A percentile compares a stretch with the other conserved stretches of the same genome.
Evolutionary conservation across 257 asterid genomes (phyloP).

Genomic region (Nicotiana noctiflora): DNA sequence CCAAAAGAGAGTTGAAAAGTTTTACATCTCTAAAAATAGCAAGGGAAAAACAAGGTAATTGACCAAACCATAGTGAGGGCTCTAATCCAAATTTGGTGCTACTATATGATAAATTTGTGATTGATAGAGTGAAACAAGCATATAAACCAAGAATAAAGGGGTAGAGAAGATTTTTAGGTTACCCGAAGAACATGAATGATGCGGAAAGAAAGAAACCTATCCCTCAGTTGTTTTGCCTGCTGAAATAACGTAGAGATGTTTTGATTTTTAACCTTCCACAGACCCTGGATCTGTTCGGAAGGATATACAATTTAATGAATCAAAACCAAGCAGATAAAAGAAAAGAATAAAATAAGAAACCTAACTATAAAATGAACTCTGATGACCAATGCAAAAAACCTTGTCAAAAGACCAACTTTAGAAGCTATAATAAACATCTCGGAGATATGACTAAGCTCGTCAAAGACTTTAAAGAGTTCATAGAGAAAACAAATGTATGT

Average conservation of each 20-base stretch:
- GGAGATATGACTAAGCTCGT: neutral
- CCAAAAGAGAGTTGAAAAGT: neutral
- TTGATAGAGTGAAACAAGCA: neutral
- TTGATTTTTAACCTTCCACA: conserved; percentile 81
- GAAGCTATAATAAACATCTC: neutral
- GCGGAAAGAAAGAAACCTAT: conserved; percentile 56
- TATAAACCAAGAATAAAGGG: neutral
- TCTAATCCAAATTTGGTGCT: neutral
- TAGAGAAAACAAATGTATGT: neutral
- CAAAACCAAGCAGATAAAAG: neutral
- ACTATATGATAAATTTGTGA: neutral
- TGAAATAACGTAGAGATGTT: conserved; percentile 50
- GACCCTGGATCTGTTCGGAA: conserved; percentile 63
- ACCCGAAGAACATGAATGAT: conserved; percentile 73
- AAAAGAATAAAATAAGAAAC: neutral
- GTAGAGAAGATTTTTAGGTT: conserved; percentile 14
- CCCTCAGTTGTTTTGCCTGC: conserved; percentile 76
- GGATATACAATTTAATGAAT: neutral
- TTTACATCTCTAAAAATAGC: neutral
- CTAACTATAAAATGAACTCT: neutral
- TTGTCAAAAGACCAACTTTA: neutral
- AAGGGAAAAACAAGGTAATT: neutral
- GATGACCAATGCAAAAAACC: neutral
- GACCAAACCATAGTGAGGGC: neutral
- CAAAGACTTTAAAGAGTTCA: neutral